Evolutionary conservation across 805 yeast species (phyloP).

Genomic region (Dipodascus albidus): DNA sequence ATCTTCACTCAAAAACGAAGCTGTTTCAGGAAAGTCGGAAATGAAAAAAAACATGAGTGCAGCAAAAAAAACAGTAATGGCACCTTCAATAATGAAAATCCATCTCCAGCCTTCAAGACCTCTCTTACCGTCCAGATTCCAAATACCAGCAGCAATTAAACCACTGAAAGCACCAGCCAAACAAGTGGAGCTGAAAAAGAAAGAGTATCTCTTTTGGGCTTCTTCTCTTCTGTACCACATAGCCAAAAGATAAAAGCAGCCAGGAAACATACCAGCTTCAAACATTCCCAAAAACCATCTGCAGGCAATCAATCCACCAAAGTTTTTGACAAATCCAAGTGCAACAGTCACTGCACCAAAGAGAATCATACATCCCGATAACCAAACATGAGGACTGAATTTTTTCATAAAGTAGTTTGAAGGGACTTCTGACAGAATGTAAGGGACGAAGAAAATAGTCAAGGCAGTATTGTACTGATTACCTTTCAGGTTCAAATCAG

Average conservation of each 20-base stretch:
- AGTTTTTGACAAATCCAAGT: conserved; percentile 52
- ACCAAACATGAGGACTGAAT: conserved; percentile 55
- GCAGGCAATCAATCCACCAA: conserved; percentile 47
- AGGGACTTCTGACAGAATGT: conserved; percentile 49
- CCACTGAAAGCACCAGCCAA: conserved; percentile 76
- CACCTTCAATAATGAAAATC: conserved; percentile 43
- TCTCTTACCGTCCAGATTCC: conserved; percentile 37
- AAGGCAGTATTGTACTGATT: conserved; percentile 53
- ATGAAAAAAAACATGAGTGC: conserved; percentile 35
- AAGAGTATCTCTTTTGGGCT: conserved; percentile 56
- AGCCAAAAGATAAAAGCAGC: conserved; percentile 57
- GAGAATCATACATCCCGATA: conserved; percentile 43
- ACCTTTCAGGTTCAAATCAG: conserved; percentile 42
- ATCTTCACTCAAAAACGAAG: conserved; percentile 38
- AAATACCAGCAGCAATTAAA: conserved; percentile 51
- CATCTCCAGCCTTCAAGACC: conserved; percentile 43
- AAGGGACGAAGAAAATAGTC: conserved; percentile 64
- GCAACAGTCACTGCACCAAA: conserved; percentile 57
- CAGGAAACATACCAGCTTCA: conserved; percentile 67
- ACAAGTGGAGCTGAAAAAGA: conserved; percentile 60
- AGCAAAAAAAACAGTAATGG: conserved; percentile 26
- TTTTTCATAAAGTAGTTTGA: conserved; percentile 51
- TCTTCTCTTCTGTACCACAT: conserved; percentile 55
- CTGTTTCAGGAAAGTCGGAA: conserved; percentile 65
- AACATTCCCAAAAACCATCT: conserved; percentile 56